A percentile compares a stretch with the other conserved stretches of the same genome.
phyloP scores from a whole-genome alignment of 139 green algal genomes.

The Picochlorum sp. region DNA sequence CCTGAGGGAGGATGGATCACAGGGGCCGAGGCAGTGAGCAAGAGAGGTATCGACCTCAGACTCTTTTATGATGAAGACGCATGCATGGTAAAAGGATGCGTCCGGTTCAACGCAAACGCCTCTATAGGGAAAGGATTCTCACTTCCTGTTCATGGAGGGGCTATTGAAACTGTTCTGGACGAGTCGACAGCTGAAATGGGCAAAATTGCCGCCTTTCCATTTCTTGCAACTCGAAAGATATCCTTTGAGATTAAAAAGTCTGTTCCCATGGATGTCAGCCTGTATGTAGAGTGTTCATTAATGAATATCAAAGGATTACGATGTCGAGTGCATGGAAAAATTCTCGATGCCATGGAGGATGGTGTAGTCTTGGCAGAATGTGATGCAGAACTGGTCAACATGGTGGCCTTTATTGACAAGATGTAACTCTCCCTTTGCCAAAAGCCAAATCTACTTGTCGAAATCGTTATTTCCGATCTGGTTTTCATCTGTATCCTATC shows the following conservation, averaged over 20 bases:
- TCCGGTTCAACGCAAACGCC: slow-evolving; percentile 26
- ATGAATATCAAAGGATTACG: slow-evolving; percentile 15
- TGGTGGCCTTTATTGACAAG: slow-evolving; percentile 2
- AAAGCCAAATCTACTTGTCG: not conserved
- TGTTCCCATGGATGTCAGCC: slow-evolving; percentile 25
- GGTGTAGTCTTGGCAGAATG: slow-evolving; percentile 20
- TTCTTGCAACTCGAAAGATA: slow-evolving; percentile 26
- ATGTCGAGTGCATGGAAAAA: slow-evolving; percentile 24
- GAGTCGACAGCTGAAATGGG: slow-evolving; percentile 37
- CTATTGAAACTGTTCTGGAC: slow-evolving; percentile 33
- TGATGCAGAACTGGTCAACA: slow-evolving; percentile 25
- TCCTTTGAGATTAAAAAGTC: slow-evolving; percentile 27
- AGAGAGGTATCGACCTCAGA: slow-evolving; percentile 29
- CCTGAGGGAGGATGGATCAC: slow-evolving; percentile 27
- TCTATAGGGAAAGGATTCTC: slow-evolving; percentile 29
- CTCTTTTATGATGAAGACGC: slow-evolving; percentile 32
- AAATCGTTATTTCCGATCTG: not conserved
- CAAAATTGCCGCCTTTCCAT: slow-evolving; percentile 27
- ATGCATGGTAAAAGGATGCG: slow-evolving; percentile 17
- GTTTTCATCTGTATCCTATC: too few relatives aligned
- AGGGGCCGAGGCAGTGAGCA: slow-evolving; percentile 15
- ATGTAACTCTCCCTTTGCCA: not conserved
- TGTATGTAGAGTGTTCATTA: slow-evolving; percentile 13
- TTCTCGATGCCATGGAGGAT: not conserved
- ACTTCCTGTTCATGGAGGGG: slow-evolving; percentile 29